These are phyloP conservation scores for Epichloe uncinata DNA, from an alignment of 2,329 filamentous ascomycete species.

Conservation along the genomic window DNA sequence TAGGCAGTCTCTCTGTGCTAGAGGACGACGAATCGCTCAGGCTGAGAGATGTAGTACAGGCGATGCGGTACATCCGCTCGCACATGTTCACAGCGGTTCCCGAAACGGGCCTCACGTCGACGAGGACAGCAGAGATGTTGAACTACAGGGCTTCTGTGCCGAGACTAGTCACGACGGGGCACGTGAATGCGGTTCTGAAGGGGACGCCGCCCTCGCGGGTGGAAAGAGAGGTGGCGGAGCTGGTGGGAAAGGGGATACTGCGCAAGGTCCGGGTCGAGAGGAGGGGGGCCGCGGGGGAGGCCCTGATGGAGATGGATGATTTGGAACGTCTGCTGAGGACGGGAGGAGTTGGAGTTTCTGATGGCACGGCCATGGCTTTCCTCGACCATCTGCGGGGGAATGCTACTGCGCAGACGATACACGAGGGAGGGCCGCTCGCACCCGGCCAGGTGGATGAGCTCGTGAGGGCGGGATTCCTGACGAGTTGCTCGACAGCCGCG, in stretches of 20 bases:
- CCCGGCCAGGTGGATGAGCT: constrained; percentile 40
- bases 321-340: constrained; percentile 36
- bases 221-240: constrained; percentile 53
- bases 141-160: constrained; percentile 47
- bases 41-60: constrained; percentile 49
- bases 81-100: constrained; percentile 55
- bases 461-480: constrained; percentile 55
- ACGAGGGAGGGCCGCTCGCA: constrained; percentile 19
- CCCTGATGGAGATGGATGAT: constrained; percentile 44
- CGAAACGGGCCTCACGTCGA: constrained; percentile 48
- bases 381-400: constrained; percentile 34
- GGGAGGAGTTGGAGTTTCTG: constrained; percentile 22
- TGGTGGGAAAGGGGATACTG: constrained; percentile 42
- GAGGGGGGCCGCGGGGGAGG: constrained; percentile 51
- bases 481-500: constrained; percentile 23
- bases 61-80: constrained; percentile 46
- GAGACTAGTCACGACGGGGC: constrained; percentile 50
- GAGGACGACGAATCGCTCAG: constrained; percentile 34
- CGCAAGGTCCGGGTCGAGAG: constrained; percentile 50
- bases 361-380: constrained; percentile 37
- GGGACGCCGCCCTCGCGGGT: constrained; percentile 42
- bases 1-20: constrained; percentile 41
- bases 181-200: constrained; percentile 49
- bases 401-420: constrained; percentile 26
- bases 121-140: constrained; percentile 48